phyloP scores from a whole-genome alignment of 305 asterid species.

The Rubia tinctorum region DNA sequence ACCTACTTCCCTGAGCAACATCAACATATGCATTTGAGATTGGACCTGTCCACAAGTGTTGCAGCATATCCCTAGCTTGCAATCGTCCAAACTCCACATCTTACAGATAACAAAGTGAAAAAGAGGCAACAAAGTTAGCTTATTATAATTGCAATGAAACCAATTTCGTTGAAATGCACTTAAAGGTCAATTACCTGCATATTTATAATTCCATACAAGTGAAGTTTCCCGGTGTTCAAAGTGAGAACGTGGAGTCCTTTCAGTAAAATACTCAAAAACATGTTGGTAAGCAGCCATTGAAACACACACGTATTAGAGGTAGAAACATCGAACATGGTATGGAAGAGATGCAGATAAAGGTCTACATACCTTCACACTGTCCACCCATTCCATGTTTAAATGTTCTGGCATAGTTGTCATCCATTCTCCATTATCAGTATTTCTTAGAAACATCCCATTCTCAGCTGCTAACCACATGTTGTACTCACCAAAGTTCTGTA shows the following conservation, averaged over 20 bases:
- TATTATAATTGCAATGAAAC: conserved; percentile 3
- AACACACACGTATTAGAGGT: conserved; percentile 24
- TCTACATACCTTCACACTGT: conserved; percentile 70
- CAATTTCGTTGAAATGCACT: conserved; percentile 12
- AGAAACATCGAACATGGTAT: conserved; percentile 14
- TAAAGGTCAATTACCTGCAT: conserved; percentile 61
- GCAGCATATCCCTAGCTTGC: conserved; percentile 99
- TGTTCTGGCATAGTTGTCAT: conserved; percentile 99
- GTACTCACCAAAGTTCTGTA: conserved; percentile 85
- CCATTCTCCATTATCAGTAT: conserved; percentile 79
- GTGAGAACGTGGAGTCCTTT: conserved; percentile 97
- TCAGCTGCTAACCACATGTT: conserved; percentile 99
- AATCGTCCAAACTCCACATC: conserved; percentile 96
- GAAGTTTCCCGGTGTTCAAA: conserved; percentile 90
- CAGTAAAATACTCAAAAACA: conserved; percentile 94
- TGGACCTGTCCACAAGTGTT: conserved; percentile 99
- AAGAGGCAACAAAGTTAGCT: conserved; percentile 3
- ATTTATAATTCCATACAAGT: conserved; percentile 96
- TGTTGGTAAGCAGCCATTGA: conserved; percentile 51
- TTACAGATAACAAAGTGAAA: conserved; percentile 23
- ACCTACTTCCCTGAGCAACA: conserved; percentile 92
- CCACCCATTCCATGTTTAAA: conserved; percentile 98
- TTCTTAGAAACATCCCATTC: conserved; percentile 96
- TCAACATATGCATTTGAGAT: conserved; percentile 94
- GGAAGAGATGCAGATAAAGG: conserved; percentile 9